Conservation (phyloP, 2,329 filamentous ascomycete species). For the Akanthomyces muscarius region DNA sequence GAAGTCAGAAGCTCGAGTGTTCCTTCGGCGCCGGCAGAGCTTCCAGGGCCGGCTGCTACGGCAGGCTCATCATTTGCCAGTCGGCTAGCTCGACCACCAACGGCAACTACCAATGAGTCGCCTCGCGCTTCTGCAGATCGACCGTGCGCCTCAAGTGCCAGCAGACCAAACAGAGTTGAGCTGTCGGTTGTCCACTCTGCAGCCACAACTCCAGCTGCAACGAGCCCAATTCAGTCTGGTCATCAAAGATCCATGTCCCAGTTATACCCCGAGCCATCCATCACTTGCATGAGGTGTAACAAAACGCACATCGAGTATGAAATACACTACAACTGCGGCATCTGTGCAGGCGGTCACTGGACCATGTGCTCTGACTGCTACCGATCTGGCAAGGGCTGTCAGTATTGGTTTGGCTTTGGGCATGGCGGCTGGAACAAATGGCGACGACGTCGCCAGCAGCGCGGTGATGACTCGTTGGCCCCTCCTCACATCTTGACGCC, state of each 20-base stretch:
- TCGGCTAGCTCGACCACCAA: conserved; percentile 7
- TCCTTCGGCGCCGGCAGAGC: conserved; percentile 23
- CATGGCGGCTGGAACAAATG: conserved; percentile 65
- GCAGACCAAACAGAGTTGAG: conserved; percentile 34
- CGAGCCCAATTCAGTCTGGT: conserved; percentile 30
- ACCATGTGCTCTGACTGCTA: conserved; percentile 82
- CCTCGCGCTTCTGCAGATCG: conserved; percentile 19
- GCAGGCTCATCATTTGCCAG: conserved; percentile 14
- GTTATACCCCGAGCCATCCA: conserved; percentile 64
- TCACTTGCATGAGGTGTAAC: conserved; percentile 68
- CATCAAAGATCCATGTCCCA: conserved; percentile 43
- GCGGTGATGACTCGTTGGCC: conserved; percentile 37
- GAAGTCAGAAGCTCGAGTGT: conserved; percentile 42
- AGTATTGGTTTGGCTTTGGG: conserved; percentile 86
- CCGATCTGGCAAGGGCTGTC: conserved; percentile 69
- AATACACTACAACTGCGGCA: conserved; percentile 76
- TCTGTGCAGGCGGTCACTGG: conserved; percentile 67
- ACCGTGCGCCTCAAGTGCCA: conserved; percentile 5
- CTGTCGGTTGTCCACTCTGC: conserved; percentile 35
- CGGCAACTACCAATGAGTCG: background rate
- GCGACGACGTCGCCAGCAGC: conserved; percentile 45
- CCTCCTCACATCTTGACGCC: conserved; percentile 56
- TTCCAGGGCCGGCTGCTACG: conserved; percentile 12
- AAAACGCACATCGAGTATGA: conserved; percentile 75
- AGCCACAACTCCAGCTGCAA: conserved; percentile 28